phyloP scores from a whole-genome alignment of 805 yeast genomes.

The Saccharomyces jurei region DNA sequence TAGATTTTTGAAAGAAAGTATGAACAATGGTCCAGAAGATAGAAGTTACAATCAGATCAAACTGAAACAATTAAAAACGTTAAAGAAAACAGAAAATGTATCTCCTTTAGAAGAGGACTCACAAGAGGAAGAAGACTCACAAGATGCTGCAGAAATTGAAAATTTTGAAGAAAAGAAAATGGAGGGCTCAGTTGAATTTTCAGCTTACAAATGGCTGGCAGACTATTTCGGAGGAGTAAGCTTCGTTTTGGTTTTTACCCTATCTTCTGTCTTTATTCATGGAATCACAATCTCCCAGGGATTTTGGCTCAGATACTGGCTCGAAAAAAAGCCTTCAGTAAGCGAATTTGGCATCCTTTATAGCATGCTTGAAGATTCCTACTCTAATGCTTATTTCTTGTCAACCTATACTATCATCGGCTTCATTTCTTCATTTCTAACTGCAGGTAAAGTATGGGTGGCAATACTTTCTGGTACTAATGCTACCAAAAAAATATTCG shows the following conservation, averaged over 20 bases:
- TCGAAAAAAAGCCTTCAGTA: not conserved
- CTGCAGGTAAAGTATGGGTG: slow-evolving; percentile 37
- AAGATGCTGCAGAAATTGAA: not conserved
- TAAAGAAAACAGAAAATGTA: not conserved
- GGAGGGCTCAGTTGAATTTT: not conserved
- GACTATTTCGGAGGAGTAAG: not conserved
- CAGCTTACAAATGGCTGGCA: not conserved
- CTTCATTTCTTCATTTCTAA: slow-evolving; percentile 40
- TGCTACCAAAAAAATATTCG: slow-evolving; percentile 68
- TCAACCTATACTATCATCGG: slow-evolving; percentile 59
- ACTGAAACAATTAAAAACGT: not conserved
- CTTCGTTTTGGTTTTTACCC: not conserved
- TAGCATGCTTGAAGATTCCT: not conserved
- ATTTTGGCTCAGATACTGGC: not conserved
- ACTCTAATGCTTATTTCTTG: slow-evolving; percentile 27
- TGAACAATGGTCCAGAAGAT: not conserved
- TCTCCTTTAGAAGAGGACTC: not conserved
- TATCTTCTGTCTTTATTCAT: not conserved
- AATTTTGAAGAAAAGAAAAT: not conserved
- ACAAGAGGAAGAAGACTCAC: too few species aligned
- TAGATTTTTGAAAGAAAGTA: slow-evolving; percentile 31
- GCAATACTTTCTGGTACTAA: slow-evolving; percentile 51
- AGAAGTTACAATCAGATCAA: not conserved
- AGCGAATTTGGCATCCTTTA: too few species aligned
- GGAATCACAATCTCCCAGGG: not conserved